A percentile compares a stretch with the other conserved stretches of the same genome.
Evolutionary conservation across 192 early-diverging fungal genomes (phyloP).

Genomic region (Umbelopsis sp.): DNA sequence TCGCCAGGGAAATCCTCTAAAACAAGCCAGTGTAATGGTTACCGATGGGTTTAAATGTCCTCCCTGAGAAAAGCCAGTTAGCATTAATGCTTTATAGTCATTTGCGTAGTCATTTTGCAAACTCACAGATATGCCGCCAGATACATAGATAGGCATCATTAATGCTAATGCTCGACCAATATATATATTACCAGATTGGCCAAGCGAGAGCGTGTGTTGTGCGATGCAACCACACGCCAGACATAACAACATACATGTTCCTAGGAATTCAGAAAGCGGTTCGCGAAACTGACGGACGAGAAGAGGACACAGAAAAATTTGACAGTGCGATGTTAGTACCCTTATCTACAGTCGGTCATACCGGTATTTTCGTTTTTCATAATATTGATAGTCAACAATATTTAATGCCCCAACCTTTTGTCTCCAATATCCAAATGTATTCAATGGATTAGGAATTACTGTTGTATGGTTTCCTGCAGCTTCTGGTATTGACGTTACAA

Average conservation of each 20-base stretch:
- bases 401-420: not conserved
- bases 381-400: too few species aligned
- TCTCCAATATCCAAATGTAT: not conserved
- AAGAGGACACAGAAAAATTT: not conserved
- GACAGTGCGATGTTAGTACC: not conserved
- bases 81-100: too few species aligned
- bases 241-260: not conserved
- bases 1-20: conserved; percentile 40
- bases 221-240: conserved; percentile 4
- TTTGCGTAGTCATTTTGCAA: too few species aligned
- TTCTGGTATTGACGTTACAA: not conserved
- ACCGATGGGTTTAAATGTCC: conserved; percentile 50
- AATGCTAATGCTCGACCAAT: conserved; percentile 7
- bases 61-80: too few species aligned
- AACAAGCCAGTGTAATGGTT: conserved; percentile 39
- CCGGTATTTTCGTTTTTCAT: not conserved
- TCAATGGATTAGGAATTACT: not conserved
- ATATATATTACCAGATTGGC: conserved; percentile 1
- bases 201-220: not conserved
- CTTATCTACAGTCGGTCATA: not conserved
- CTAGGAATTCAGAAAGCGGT: conserved; percentile 9
- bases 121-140: conserved; percentile 4
- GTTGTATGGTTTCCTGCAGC: not conserved
- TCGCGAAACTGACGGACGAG: conserved; percentile 14
- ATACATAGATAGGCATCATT: conserved; percentile 16